Evolutionary conservation across 768 basidiomycete genomes (phyloP).

Genomic region (Suillus weaverae): DNA sequence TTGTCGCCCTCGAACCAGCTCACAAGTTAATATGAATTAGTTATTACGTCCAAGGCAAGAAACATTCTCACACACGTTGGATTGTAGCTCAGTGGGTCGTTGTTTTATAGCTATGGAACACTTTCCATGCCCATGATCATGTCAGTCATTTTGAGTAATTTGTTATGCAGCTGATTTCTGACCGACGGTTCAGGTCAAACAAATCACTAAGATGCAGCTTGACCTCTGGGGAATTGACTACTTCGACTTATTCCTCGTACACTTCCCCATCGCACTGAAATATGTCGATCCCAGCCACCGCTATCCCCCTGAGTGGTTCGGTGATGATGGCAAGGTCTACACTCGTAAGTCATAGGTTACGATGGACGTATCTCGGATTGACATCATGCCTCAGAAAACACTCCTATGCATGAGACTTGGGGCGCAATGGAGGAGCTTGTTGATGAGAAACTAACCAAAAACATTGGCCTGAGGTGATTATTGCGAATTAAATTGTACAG

Average conservation of each 20-base stretch:
- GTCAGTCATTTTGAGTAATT: conserved; percentile 37
- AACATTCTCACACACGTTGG: not conserved
- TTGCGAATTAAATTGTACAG: not conserved
- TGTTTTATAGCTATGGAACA: conserved; percentile 74
- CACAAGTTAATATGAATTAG: conserved; percentile 33
- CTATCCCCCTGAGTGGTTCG: conserved; percentile 85
- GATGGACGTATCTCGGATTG: not conserved
- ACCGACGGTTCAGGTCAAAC: conserved; percentile 46
- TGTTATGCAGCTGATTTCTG: conserved; percentile 1
- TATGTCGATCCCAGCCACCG: conserved; percentile 76
- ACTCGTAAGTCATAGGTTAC: conserved; percentile 45
- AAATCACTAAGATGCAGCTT: conserved; percentile 62
- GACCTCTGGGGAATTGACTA: conserved; percentile 82
- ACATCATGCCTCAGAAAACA: conserved; percentile 45
- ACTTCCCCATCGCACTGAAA: conserved; percentile 82
- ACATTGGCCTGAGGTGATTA: conserved; percentile 73
- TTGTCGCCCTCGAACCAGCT: not conserved
- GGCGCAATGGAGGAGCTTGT: conserved; percentile 76
- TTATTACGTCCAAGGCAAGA: conserved; percentile 79
- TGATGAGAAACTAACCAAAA: conserved; percentile 66
- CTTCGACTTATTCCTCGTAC: conserved; percentile 79
- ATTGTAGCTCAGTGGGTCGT: not conserved
- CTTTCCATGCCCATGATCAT: conserved; percentile 78
- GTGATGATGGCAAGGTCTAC: conserved; percentile 67
- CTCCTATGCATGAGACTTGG: conserved; percentile 84